A percentile compares a stretch with the other conserved stretches of the same genome.
These are phyloP conservation scores for Leccinum colubrinum DNA, from an alignment of 1,284 basidiomycete species.

Conservation along the genomic window DNA sequence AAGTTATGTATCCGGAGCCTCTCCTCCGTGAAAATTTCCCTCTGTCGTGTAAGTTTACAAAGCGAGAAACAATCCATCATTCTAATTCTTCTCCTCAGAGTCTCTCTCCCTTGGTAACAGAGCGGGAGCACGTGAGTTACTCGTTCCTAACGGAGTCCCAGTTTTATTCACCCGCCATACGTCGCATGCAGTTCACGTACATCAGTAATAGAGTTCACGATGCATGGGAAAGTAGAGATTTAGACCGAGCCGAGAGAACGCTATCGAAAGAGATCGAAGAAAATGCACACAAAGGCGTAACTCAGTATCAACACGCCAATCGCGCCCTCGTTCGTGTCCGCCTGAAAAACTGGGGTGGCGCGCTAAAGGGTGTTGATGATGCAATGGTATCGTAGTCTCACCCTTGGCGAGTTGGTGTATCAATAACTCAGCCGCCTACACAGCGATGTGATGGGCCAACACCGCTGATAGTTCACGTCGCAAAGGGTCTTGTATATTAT, in stretches of 20 bases:
- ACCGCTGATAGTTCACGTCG: too few relatives aligned
- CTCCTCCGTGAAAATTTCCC: too few relatives aligned
- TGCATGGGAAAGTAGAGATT: not conserved
- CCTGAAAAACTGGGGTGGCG: not conserved
- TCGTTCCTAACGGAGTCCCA: not conserved
- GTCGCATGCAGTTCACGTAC: constrained; percentile 7
- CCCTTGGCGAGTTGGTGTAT: not conserved
- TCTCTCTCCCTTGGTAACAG: not conserved
- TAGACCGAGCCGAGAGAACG: too few relatives aligned
- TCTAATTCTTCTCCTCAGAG: not conserved
- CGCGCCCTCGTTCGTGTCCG: constrained; percentile 1
- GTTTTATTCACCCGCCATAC: not conserved
- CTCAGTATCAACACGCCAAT: too few relatives aligned
- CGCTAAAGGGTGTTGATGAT: not conserved
- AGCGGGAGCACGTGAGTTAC: constrained; percentile 6
- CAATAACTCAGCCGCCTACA: too few relatives aligned
- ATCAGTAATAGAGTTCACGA: not conserved
- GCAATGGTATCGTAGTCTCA: not conserved
- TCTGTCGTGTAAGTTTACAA: too few relatives aligned
- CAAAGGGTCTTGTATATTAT: too few relatives aligned
- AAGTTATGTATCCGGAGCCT: too few relatives aligned
- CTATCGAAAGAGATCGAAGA: too few relatives aligned
- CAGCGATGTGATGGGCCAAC: too few relatives aligned
- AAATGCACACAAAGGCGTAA: too few relatives aligned
- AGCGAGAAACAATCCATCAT: too few relatives aligned